These are phyloP conservation scores for Rubroshorea leprosula DNA, from an alignment of 345 rosid species.

Conservation along the genomic window DNA sequence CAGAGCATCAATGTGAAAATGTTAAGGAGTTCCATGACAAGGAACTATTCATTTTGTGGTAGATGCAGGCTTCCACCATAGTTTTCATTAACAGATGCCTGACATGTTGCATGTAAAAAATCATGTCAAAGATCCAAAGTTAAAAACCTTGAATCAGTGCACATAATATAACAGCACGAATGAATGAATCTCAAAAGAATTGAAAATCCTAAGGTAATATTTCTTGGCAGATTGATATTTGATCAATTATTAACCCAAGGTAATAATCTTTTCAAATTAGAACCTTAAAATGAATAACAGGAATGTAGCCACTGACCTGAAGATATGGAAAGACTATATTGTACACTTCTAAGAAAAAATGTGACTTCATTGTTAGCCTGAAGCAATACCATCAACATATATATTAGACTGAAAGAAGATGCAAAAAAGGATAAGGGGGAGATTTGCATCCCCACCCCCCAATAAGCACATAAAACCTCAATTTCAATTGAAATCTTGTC, in stretches of 20 bases:
- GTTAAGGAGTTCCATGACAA: background rate
- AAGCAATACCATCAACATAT: conserved; percentile 16
- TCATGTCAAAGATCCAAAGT: conserved; percentile 6
- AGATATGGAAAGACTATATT: conserved; percentile 46
- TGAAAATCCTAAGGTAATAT: too few species aligned
- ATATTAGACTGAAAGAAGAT: background rate
- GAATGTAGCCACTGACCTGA: conserved; percentile 41
- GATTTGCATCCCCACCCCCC: background rate
- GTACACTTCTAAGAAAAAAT: conserved; percentile 39
- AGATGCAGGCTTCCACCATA: conserved; percentile 71
- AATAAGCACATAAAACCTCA: background rate
- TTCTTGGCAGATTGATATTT: too few species aligned
- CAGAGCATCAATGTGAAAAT: background rate
- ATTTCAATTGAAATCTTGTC: too few species aligned
- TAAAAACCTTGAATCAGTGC: conserved; percentile 5
- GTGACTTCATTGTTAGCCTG: conserved; percentile 55
- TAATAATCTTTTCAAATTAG: background rate
- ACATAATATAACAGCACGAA: too few species aligned
- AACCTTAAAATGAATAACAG: background rate
- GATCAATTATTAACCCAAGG: background rate
- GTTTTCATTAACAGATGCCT: conserved; percentile 58
- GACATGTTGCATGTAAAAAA: conserved; percentile 6
- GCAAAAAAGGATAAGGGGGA: background rate
- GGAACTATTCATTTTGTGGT: conserved; percentile 15
- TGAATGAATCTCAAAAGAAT: too few species aligned